Evolutionary conservation across 305 asterid genomes (phyloP), one percentile per base, ranked within the genome.

Genomic region (Fraxinus dipetala): DNA sequence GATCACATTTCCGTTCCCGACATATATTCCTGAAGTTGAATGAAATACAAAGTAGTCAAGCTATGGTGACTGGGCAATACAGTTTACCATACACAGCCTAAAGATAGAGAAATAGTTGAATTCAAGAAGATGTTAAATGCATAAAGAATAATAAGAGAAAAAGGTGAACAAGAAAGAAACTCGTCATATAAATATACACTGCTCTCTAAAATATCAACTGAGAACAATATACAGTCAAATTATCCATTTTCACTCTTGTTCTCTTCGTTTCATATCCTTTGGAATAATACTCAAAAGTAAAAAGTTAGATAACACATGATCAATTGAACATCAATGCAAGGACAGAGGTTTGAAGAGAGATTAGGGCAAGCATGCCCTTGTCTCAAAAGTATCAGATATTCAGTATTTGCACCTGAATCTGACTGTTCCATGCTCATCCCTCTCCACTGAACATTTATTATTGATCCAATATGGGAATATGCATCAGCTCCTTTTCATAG

Each of bases 1-100:
- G 84, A 95, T 89, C 80, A 92, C 98, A 5, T 76, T 91, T 13
- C 88, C 97, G 77, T 90, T 76, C 14, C 99, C 99, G 70, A 88
- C 70, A 56, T 94, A 95, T 85, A 95, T 89, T 75, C 99, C 99
- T 94, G 92, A 78, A 65, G 54, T 81, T 77, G 75, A 75, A 69
- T 69, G 79, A 84, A 83, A 76, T 67, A 84, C 43, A 87, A 59
- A n/a, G 45, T 8, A 18, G 35, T 75, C 35, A 78, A 40, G 28
- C 84, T 28, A 81, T 0, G 85, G 56, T 11, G 73, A 84, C 74
- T 74, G 76, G 82, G 45, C n/a, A 51, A 61, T 22, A 61, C 70
- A 61, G 20, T 31, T 5, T 34, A 20, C 24, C 16, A 51, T 59
- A 48, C 59, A 56, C 81, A 82, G 9, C 43, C 54, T 7, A 80